Evolutionary conservation across 768 basidiomycete species (phyloP).

Genomic region (Boletus eberwhitei): DNA sequence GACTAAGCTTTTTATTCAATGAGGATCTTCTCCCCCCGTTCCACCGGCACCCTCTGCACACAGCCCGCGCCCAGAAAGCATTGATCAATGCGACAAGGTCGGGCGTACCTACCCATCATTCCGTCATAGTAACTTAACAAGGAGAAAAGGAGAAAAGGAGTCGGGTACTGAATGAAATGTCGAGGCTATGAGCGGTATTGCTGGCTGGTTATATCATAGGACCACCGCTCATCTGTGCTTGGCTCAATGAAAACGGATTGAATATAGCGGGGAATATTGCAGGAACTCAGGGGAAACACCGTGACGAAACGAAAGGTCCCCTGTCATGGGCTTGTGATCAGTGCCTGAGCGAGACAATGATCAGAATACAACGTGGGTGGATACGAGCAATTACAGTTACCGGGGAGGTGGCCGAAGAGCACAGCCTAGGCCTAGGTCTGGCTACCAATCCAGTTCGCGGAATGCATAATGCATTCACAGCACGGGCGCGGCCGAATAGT

Average conservation of each 20-base stretch:
- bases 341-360: background rate
- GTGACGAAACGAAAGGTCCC: background rate
- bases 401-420: background rate
- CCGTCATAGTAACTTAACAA: background rate
- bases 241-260: too few relatives aligned
- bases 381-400: too few relatives aligned
- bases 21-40: too few relatives aligned
- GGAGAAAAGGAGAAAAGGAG: too few relatives aligned
- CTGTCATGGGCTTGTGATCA: background rate
- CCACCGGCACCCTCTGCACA: background rate
- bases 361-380: background rate
- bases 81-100: background rate
- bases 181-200: background rate
- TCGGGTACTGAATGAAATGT: too few relatives aligned
- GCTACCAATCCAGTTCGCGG: too few relatives aligned
- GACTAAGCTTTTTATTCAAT: conserved; percentile 11
- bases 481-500: background rate
- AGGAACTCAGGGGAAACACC: background rate
- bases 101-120: background rate
- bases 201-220: background rate
- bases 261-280: background rate
- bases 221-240: background rate
- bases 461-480: background rate
- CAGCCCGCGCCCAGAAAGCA: background rate
- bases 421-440: accelerated